A percentile compares a stretch with the other conserved stretches of the same genome.
Conservation (phyloP, 257 asterid genomes). For the Euphrasia confusa region DNA sequence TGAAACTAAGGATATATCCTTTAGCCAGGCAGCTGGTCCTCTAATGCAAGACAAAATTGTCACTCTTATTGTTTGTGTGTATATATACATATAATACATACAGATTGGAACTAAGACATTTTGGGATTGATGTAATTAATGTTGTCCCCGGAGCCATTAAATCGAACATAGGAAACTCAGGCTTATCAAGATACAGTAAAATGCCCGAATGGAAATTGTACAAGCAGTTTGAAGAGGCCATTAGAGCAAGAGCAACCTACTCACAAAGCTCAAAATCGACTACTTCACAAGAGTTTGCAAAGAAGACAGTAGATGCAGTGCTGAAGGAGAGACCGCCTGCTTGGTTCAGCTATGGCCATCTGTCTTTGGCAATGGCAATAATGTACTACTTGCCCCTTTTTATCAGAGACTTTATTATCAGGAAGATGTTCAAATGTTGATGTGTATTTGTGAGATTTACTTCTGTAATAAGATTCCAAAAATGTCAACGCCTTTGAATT, state of each 20-base stretch:
- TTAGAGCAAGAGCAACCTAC: conserved; percentile 54
- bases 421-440: conserved; percentile 46
- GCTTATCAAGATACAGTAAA: conserved; percentile 36
- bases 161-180: conserved; percentile 72
- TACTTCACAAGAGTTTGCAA: conserved; percentile 73
- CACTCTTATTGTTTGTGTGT: not conserved
- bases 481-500: too few relatives aligned
- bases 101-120: conserved; percentile 42
- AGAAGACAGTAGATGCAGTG: conserved; percentile 64
- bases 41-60: not conserved
- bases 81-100: not conserved
- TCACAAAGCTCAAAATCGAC: conserved; percentile 70
- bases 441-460: not conserved
- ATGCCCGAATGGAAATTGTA: conserved; percentile 95
- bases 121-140: conserved; percentile 62
- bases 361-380: conserved; percentile 47
- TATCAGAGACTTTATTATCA: conserved; percentile 54
- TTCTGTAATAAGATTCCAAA: not conserved
- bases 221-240: conserved; percentile 62
- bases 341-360: conserved; percentile 71
- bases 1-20: not conserved
- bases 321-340: conserved; percentile 63
- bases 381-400: conserved; percentile 56
- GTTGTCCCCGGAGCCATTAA: conserved; percentile 82
- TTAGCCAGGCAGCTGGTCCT: not conserved